Base-by-base conservation (phyloP, 768 basidiomycete species). In the Termitomyces sp. region DNA sequence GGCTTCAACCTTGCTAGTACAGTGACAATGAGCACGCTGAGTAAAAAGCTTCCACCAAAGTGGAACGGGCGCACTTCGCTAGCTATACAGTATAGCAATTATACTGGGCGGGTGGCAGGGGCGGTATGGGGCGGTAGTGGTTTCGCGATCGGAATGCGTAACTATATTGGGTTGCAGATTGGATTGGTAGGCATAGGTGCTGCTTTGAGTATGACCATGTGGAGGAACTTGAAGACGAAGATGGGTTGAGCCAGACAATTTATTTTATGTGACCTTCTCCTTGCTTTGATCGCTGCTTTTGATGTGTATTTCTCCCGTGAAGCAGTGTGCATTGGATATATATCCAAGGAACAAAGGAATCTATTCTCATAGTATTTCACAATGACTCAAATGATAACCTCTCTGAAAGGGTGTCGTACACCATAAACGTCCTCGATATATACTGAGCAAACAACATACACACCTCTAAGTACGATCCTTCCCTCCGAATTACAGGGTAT, bases 1-100 rank as follows among this genome's bases (percentile, higher is more conserved):
- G 87, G 88, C 1, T 89, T 88, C 74, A 88, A 88, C 68, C 72
- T 88, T 11, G 80, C 84, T n/a, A 85, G 79, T 61, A 88, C 85
- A 2, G 81, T 84, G 56, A 88, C 87, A 33, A 71, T 88, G 59
- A 84, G 83, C 57, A 66, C 87, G 55, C 69, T 89, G 28, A 84
- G 82, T 60, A 89, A 90, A 68, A 86, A 86, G 67, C 74, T 88
- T 32, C 86, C 87, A 1, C 74, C 76, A 6, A 69, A 71, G 57
- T 88, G 83, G 83, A 88, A 86, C 63, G 74, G 75, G 28, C 72
- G 75, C 28, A 76, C 76, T n/a, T 81, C 78, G 35, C 68, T 86
- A 67, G 77, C 73, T 7, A 84, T 89, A 44, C 87, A 87, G 65
- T 88, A 85, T 61, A 84, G 84, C 69, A 88, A 85, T 63, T 88